Evolutionary conservation across 257 asterid species (phyloP), one percentile per base, ranked within the genome.

Genomic region (Buddleja alternifolia): DNA sequence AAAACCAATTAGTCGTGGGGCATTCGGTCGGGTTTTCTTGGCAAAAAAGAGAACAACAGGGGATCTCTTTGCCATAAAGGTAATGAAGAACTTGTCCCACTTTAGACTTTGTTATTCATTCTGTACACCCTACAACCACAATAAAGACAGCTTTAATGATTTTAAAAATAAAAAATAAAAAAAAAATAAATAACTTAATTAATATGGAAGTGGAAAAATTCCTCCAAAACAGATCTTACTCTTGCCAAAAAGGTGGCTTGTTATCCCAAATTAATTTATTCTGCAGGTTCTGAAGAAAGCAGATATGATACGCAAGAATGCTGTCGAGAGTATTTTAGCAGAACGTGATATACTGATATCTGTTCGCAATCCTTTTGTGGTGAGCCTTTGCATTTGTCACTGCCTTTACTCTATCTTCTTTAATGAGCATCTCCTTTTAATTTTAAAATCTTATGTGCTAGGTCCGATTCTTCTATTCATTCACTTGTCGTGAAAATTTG

Each of bases 281-380:
- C 37, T 66, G 62, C 84, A 94, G 99, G 97, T 94, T 74, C 92
- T 94, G 53, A 91, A 81, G 82, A 94, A 94, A 85, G 99, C 99
- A 67, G 99, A 94, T 78, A 94, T 89, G 97, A 83, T 94, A 78
- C 90, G 97, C 39, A 94, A 94, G 85, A 94, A 94, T 78, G 97
- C 99, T 3, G 99, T 94, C 54, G 97, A 94, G 87, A 94, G 99
- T 86, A 94, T 94, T 70, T 83, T 94, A 81, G 99, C 99, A 19
- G 99, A 94, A 73, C 96, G 99, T 29, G 95, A 94, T 84, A 94
- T 94, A 75, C 82, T 94, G 70, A 94, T 94, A 70, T 87, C 97
- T 67, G 99, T 94, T 58, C 98, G 97, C 79, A 94, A 94, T 83
- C 98, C 97, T 70, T 94, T 94, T 80, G 99, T 94, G 97, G 99